Conservation (phyloP, 371 early-diverging fungal species). For the Mucor saturninus region DNA sequence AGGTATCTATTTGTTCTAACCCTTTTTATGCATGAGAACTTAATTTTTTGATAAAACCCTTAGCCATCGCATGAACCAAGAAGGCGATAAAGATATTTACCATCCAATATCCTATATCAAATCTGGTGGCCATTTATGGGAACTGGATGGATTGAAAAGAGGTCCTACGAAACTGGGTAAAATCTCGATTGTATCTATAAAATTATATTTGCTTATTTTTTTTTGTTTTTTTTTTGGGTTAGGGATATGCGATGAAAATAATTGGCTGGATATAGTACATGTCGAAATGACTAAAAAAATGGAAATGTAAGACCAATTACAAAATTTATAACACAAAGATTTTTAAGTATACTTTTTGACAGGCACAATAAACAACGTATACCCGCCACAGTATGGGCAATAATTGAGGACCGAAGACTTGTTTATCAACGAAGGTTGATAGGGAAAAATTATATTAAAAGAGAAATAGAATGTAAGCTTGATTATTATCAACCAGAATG, state of each 20-base stretch:
- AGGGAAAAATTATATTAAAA: constrained; percentile 16
- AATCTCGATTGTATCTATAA: background rate
- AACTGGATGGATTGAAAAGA: constrained; percentile 53
- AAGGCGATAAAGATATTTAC: constrained; percentile 24
- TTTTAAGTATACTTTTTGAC: constrained; percentile 1
- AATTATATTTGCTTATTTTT: background rate
- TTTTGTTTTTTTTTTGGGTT: background rate
- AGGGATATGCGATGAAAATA: constrained; percentile 20
- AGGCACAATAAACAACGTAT: constrained; percentile 20
- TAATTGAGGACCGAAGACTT: constrained; percentile 26
- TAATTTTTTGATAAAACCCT: background rate
- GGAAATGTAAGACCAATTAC: constrained; percentile 15
- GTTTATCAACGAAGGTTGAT: constrained; percentile 26
- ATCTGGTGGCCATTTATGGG: constrained; percentile 47
- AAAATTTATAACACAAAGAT: background rate
- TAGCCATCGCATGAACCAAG: background rate
- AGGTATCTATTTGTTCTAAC: constrained; percentile 8
- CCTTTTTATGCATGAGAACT: constrained; percentile 2
- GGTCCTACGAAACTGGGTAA: constrained; percentile 40
- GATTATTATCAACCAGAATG: constrained; percentile 25
- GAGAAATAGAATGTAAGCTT: constrained; percentile 20
- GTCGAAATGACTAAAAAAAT: constrained; percentile 15
- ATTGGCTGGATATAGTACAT: constrained; percentile 22
- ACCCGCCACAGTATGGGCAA: constrained; percentile 25
- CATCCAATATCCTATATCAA: constrained; percentile 46